Conservation (phyloP, 176 grass and related monocot species). For the Carex kokanica region DNA sequence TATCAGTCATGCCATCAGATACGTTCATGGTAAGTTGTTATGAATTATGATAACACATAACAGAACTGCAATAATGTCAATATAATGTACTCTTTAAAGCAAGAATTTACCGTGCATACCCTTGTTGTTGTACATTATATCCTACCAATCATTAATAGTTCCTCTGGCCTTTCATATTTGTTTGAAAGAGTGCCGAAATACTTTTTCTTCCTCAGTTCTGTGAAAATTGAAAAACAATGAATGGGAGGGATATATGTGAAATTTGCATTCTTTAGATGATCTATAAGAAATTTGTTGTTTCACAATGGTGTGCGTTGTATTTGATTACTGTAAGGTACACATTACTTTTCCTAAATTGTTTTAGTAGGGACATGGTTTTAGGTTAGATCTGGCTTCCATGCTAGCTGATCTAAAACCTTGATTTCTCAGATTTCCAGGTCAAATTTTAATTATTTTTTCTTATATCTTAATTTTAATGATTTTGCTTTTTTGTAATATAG, state of each 20-base stretch:
- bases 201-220: neutral
- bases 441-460: no score
- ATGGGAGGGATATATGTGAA: neutral
- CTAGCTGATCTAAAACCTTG: no score
- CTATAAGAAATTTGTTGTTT: neutral
- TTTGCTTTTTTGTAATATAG: no score
- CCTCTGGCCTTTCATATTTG: no score
- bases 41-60: neutral
- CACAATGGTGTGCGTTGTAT: neutral
- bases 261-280: neutral
- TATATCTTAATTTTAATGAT: no score
- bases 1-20: slow-evolving; percentile 87
- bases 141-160: neutral
- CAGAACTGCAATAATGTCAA: slow-evolving; percentile 2
- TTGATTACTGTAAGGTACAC: no score
- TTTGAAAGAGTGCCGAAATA: neutral
- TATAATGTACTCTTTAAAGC: neutral
- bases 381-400: no score
- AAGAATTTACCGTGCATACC: neutral
- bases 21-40: slow-evolving; percentile 49
- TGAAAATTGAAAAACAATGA: neutral
- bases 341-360: no score
- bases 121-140: slow-evolving; percentile 11
- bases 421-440: no score
- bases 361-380: no score